Percentiles rank a stretch among this genome's conserved stretches.
Conservation (phyloP, 1,139 yeast genomes). For the Geotrichum phurueaensis region DNA sequence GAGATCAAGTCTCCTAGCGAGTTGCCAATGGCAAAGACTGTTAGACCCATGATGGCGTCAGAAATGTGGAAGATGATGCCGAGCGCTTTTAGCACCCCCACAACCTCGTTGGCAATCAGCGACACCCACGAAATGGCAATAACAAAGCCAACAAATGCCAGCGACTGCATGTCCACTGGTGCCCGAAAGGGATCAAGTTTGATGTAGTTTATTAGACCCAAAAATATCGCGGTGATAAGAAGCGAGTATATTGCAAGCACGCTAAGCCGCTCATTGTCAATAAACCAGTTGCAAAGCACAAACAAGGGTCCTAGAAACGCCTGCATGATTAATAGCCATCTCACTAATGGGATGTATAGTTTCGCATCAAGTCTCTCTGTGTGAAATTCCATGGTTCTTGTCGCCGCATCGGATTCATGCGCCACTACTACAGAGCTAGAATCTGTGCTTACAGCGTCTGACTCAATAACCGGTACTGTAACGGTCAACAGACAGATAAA, state of each 20-base stretch:
- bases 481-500: slow-evolving; percentile 41
- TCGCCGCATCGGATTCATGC: background rate
- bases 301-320: slow-evolving; percentile 13
- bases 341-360: slow-evolving; percentile 4
- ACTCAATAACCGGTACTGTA: slow-evolving; percentile 46
- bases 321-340: slow-evolving; percentile 13
- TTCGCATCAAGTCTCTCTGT: background rate
- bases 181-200: slow-evolving; percentile 14
- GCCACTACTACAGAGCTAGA: background rate
- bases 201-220: slow-evolving; percentile 3
- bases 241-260: background rate
- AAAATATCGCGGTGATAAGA: background rate
- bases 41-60: slow-evolving; percentile 76
- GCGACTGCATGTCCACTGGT: slow-evolving; percentile 14
- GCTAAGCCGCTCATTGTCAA: background rate
- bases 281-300: slow-evolving; percentile 9
- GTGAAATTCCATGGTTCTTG: background rate
- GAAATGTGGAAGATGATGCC: slow-evolving; percentile 56
- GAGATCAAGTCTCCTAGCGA: slow-evolving; percentile 86
- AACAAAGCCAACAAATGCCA: slow-evolving; percentile 50
- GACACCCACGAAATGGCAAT: slow-evolving; percentile 70
- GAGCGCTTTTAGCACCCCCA: slow-evolving; percentile 57
- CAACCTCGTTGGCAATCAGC: slow-evolving; percentile 67
- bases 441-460: slow-evolving; percentile 20
- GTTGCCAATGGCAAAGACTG: slow-evolving; percentile 87